Percentiles rank a stretch among this genome's conserved stretches.
Conservation (phyloP, 2,329 filamentous ascomycete genomes). For the Cytospora piceae region DNA sequence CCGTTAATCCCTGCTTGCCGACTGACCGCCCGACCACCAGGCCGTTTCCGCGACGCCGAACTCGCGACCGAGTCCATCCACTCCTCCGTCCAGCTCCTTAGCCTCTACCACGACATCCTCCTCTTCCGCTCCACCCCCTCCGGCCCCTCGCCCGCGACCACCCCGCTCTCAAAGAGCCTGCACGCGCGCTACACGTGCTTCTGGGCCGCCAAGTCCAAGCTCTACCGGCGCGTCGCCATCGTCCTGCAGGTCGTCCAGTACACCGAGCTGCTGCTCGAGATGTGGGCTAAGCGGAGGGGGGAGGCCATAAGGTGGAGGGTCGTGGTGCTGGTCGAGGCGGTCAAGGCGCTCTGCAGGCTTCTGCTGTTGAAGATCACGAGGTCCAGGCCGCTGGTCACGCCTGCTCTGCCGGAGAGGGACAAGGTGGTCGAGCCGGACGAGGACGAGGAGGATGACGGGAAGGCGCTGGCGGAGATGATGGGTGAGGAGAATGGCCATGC, state of each 20-base stretch:
- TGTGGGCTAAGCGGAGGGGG: conserved; percentile 86
- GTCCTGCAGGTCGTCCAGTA: conserved; percentile 90
- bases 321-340: conserved; percentile 79
- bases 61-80: conserved; percentile 92
- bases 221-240: conserved; percentile 82
- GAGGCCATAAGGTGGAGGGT: conserved; percentile 85
- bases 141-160: conserved; percentile 62
- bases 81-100: conserved; percentile 85
- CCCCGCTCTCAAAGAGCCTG: conserved; percentile 55
- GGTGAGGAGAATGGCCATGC: conserved; percentile 46
- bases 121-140: conserved; percentile 62
- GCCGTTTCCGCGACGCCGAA: conserved; percentile 88
- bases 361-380: conserved; percentile 82
- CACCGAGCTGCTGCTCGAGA: conserved; percentile 95
- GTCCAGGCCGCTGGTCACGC: conserved; percentile 79
- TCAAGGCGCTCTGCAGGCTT: conserved; percentile 85
- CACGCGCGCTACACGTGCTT: conserved; percentile 70
- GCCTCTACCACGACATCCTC: conserved; percentile 89
- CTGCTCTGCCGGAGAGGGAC: conserved; percentile 84
- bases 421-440: conserved; percentile 64
- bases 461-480: conserved; percentile 45
- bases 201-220: conserved; percentile 64
- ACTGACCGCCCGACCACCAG: conserved; percentile 43
- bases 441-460: conserved; percentile 54
- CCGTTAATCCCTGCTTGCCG: background rate